These are phyloP conservation scores for Cichorium intybus DNA, from an alignment of 140 eudicot species.

Conservation along the genomic window DNA sequence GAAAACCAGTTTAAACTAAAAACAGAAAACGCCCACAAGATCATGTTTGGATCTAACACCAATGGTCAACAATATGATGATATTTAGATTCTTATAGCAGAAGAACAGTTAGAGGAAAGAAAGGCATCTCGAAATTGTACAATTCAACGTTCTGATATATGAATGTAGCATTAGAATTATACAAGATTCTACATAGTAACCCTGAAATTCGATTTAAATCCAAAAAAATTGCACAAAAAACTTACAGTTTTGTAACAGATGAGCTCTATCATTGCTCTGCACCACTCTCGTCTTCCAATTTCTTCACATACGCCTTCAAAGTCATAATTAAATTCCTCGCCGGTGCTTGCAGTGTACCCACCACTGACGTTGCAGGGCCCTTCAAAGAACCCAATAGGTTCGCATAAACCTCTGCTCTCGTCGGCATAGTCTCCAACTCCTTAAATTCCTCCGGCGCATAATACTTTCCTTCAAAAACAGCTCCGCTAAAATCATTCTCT, in stretches of 20 bases:
- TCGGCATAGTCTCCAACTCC: slow-evolving; percentile 68
- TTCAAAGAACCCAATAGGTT: slow-evolving; percentile 61
- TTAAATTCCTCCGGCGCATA: slow-evolving; percentile 74
- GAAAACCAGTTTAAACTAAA: background rate
- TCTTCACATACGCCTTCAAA: slow-evolving; percentile 78
- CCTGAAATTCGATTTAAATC: slow-evolving; percentile 4
- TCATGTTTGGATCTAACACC: background rate
- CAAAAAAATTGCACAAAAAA: slow-evolving; percentile 1
- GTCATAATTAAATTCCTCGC: slow-evolving; percentile 74
- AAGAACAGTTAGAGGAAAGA: background rate
- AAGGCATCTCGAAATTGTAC: background rate
- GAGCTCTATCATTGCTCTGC: slow-evolving; percentile 22
- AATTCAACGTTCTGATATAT: slow-evolving; percentile 4
- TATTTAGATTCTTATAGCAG: background rate
- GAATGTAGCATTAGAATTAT: slow-evolving; percentile 6
- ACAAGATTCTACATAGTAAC: slow-evolving; percentile 39
- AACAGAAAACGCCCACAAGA: slow-evolving; percentile 12
- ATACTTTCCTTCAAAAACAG: slow-evolving; percentile 81
- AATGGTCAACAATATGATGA: background rate
- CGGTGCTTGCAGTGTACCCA: slow-evolving; percentile 85
- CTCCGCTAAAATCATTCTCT: slow-evolving; percentile 77
- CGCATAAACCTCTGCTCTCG: slow-evolving; percentile 71
- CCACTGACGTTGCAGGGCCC: slow-evolving; percentile 76
- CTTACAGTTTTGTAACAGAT: slow-evolving; percentile 21
- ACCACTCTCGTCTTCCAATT: slow-evolving; percentile 69